Conservation (phyloP, 345 rosid genomes). For the Arabis hirsuta region DNA sequence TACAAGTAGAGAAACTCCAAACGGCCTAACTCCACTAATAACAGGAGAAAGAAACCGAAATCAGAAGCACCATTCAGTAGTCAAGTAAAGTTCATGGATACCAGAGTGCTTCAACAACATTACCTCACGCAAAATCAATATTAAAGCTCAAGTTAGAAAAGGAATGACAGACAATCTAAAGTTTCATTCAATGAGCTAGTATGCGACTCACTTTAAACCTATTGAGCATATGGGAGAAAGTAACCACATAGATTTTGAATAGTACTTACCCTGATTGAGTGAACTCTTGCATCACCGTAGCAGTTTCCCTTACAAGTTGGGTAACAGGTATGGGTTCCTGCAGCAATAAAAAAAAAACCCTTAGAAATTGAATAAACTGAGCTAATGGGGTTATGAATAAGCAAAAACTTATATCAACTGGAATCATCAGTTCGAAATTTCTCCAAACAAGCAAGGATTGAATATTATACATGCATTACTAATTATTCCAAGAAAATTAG, state of each 20-base stretch:
- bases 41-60: neutral
- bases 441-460: constrained; percentile 14
- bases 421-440: constrained; percentile 7
- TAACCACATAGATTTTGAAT: neutral
- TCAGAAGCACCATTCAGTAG: constrained; percentile 15
- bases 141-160: neutral
- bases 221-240: neutral
- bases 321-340: constrained; percentile 98
- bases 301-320: constrained; percentile 95
- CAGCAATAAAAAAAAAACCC: constrained; percentile 13
- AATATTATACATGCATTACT: neutral
- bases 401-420: neutral
- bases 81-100: constrained; percentile 11
- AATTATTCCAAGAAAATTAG: neutral
- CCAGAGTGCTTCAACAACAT: neutral
- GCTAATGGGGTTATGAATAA: neutral
- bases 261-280: constrained; percentile 87
- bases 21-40: constrained; percentile 90
- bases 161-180: constrained; percentile 1
- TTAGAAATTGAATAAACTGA: constrained; percentile 5
- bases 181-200: constrained; percentile 2
- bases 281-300: constrained; percentile 98
- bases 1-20: constrained; percentile 92
- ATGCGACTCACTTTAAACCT: neutral
- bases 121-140: neutral